Conservation (phyloP, 352 stramenopile genomes). For the Phytophthora pini region DNA sequence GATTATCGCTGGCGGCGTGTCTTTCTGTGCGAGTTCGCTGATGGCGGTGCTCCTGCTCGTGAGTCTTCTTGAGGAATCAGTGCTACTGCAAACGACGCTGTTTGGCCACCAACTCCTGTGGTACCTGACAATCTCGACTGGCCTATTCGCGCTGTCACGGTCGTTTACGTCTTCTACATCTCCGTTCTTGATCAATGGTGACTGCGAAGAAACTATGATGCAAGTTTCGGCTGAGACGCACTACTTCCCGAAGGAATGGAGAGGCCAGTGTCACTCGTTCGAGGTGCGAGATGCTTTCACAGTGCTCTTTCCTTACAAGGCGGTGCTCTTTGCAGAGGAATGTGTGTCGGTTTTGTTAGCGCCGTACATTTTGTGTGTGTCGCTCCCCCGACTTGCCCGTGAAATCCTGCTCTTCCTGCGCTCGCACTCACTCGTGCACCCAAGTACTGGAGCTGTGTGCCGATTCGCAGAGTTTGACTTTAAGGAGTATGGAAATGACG, state of each 20-base stretch:
- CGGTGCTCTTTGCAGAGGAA: slow-evolving; percentile 93
- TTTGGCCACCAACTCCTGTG: slow-evolving; percentile 95
- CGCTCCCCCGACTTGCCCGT: slow-evolving; percentile 89
- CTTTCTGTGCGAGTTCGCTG: slow-evolving; percentile 96
- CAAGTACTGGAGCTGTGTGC: slow-evolving; percentile 95
- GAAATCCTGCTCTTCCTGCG: slow-evolving; percentile 95
- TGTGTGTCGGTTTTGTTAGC: slow-evolving; percentile 94
- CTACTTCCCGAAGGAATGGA: slow-evolving; percentile 96
- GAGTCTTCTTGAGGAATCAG: slow-evolving; percentile 94
- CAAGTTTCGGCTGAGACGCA: slow-evolving; percentile 94
- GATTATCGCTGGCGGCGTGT: slow-evolving; percentile 92
- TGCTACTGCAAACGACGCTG: slow-evolving; percentile 96
- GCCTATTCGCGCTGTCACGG: slow-evolving; percentile 81
- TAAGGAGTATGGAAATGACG: slow-evolving; percentile 92
- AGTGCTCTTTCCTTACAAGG: slow-evolving; percentile 95
- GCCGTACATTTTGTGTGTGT: slow-evolving; percentile 97
- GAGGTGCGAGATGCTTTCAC: slow-evolving; percentile 90
- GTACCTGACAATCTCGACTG: slow-evolving; percentile 95
- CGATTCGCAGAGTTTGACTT: slow-evolving; percentile 97
- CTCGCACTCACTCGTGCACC: slow-evolving; percentile 92
- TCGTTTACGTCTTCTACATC: slow-evolving; percentile 78
- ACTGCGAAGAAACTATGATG: slow-evolving; percentile 87
- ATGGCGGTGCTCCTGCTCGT: slow-evolving; percentile 95
- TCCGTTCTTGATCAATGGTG: slow-evolving; percentile 75
- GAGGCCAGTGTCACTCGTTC: slow-evolving; percentile 84